Base-by-base conservation (phyloP, 2,329 filamentous ascomycete genomes). In the Aspergillus tanneri region DNA sequence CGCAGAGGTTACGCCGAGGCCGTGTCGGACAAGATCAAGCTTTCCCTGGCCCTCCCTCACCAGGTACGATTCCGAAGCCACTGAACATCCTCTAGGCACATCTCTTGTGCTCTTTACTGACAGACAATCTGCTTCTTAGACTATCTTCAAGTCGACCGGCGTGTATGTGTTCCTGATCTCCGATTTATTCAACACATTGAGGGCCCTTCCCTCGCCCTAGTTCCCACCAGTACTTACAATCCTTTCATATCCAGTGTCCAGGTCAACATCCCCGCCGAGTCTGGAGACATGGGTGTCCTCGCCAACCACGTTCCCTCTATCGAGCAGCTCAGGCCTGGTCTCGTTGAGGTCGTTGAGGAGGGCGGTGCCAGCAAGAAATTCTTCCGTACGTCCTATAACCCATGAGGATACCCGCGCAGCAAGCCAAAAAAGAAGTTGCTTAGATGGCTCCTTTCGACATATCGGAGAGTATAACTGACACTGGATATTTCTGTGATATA, bases 221-320 rank as follows among this genome's bases (percentile, higher is more conserved):
- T 43, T 16, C 43, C 40, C 25, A 56, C 53, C 43, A 22, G 58
- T 58, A 62, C 58, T 62, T 56, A 69, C 87, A 77, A 86, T 65
- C 77, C 86, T 76, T 85, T 82, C 79, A 82, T 81, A 74, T 84
- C 77, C 60, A 80, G 77, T 70, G 85, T 97, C 69, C 93, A 99
- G 81, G 93, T 99, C 81, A 99, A 99, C 84, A 86, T 99, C 69
- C 87, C 93, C 72, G 93, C 93, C 69, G 93, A 96, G 75, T 95
- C 91, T 56, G 93, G 93, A 73, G 93, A 97, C 67, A 99, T 99
- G 93, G 93, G 93, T 87, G 87, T 99, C 66, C 87, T 99, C 71
- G 93, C 93, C 73, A 95, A 93, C 82, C 93, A 99, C 84, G 93
- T 99, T 67, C 91, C 93, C 59, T 90, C 91, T 55, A 97, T 99